Evolutionary conservation across 257 asterid species (phyloP).

Genomic region (Apocynum venetum): DNA sequence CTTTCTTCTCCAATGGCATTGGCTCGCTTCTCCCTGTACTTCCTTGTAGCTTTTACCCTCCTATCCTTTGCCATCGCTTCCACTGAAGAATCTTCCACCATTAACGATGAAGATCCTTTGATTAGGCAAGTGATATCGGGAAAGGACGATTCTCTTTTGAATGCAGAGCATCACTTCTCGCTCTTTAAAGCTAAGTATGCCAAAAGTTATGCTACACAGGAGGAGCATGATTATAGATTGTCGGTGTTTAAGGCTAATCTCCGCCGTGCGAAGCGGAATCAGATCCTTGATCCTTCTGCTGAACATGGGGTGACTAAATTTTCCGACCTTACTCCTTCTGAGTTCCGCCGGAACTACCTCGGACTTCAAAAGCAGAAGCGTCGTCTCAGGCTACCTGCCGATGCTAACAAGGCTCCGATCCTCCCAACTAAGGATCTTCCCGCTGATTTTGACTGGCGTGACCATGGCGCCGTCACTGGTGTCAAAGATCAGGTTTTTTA

Average conservation of each 20-base stretch:
- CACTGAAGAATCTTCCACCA: conserved; percentile 5
- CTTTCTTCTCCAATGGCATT: conserved; percentile 31
- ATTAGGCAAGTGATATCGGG: conserved; percentile 78
- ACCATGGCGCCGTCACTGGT: conserved; percentile 74
- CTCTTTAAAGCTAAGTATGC: conserved; percentile 54
- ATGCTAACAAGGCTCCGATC: conserved; percentile 60
- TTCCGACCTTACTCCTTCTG: conserved; percentile 72
- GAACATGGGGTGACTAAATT: conserved; percentile 81
- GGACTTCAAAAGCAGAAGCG: conserved; percentile 46
- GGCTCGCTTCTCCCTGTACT: conserved; percentile 23
- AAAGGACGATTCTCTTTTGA: conserved; percentile 44
- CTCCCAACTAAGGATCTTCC: conserved; percentile 73
- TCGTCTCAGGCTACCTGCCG: conserved; percentile 45
- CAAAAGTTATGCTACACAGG: conserved; percentile 55
- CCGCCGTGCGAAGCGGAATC: conserved; percentile 70
- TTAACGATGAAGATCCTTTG: conserved; percentile 41
- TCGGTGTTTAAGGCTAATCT: conserved; percentile 70
- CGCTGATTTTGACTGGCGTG: conserved; percentile 79
- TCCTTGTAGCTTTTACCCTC: conserved; percentile 23
- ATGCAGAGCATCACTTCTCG: conserved; percentile 75
- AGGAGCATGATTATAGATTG: conserved; percentile 76
- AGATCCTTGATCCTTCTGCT: conserved; percentile 77
- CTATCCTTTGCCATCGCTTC: conserved; percentile 26
- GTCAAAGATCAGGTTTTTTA: conserved; percentile 75
- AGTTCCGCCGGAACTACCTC: conserved; percentile 56